Evolutionary conservation across 441 rosid species (phyloP), one percentile per base, ranked within the genome.

Genomic region (Adansonia grandidieri): DNA sequence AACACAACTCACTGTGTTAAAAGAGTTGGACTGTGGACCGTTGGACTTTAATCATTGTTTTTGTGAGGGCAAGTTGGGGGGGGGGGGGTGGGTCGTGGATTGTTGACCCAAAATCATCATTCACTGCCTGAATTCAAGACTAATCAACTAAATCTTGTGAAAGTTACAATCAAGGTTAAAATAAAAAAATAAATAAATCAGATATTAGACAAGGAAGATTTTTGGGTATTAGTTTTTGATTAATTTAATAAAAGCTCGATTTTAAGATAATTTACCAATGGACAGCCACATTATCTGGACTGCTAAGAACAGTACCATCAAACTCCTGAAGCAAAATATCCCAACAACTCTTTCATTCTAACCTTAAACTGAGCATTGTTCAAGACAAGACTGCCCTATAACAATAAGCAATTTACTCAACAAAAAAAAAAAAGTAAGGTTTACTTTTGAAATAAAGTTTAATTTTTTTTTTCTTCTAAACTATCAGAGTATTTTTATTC

Each of bases 251-350:
- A 37, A 37, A 37, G 42, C 0, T 37, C 6, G 42, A 37, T 37
- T 37, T 37, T 37, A 37, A 37, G 42, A 37, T 37, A 37, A 45
- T 67, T 48, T 70, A 88, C 97, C 95, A 73, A 37, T 88, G 90
- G 60, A 87, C 82, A 58, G 90, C 88, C 20, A 84, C 79, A 85
- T 86, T 81, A 76, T 88, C 89, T 53, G 83, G 86, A 64, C 80
- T 80, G 47, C 88, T 90, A 79, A 91, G 83, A 80, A 91, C 87
- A 19, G 89, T 85, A 54, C 83, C 90, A 79, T 89, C 87, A 84
- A 88, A 88, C 5, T 95, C 93, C 91, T 88, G 81, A 54, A 82
- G 84, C 75, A n/a, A 72, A 62, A 58, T 28, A 24, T 68, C 50
- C 75, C 44, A 4, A 37, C 42, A 28, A 62, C 44, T 37, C 42